These are phyloP conservation scores for Aspergillus steynii DNA, from an alignment of 495 filamentous ascomycete genomes.

Conservation along the genomic window DNA sequence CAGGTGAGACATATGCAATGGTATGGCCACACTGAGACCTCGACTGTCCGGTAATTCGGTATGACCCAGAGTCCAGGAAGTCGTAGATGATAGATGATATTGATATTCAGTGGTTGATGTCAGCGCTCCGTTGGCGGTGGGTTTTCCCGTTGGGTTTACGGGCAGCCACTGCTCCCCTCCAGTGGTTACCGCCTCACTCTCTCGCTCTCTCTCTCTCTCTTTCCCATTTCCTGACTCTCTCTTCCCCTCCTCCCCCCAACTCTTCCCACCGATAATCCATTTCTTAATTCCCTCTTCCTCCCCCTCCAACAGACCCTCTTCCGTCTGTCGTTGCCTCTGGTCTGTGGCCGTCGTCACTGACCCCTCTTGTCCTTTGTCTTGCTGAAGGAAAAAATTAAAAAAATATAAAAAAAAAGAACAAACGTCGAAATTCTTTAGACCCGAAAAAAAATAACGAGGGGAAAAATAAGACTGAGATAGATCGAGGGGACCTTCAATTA, in stretches of 20 bases:
- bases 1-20: too few species aligned
- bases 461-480: neutral
- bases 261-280: slow-evolving; percentile 5
- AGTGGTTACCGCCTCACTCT: neutral
- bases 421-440: neutral
- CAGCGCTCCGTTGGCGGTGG: slow-evolving; percentile 21
- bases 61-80: too few species aligned
- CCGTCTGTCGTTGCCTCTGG: neutral
- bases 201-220: neutral
- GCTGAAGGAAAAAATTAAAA: neutral
- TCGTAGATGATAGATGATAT: too few species aligned
- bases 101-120: slow-evolving; percentile 22
- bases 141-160: slow-evolving; percentile 20
- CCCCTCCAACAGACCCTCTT: neutral
- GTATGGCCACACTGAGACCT: too few species aligned
- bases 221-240: neutral
- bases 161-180: slow-evolving; percentile 18
- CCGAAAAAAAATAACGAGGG: neutral
- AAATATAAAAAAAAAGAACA: neutral
- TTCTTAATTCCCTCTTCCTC: neutral
- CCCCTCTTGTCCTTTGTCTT: neutral
- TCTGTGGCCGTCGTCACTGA: neutral
- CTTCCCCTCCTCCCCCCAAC: slow-evolving; percentile 22
- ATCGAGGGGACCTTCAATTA: slow-evolving; percentile 21
- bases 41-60: too few species aligned